Evolutionary conservation across 2,329 filamentous ascomycete species (phyloP), one percentile per base, ranked within the genome.

Genomic region (Microdochium bolleyi): DNA sequence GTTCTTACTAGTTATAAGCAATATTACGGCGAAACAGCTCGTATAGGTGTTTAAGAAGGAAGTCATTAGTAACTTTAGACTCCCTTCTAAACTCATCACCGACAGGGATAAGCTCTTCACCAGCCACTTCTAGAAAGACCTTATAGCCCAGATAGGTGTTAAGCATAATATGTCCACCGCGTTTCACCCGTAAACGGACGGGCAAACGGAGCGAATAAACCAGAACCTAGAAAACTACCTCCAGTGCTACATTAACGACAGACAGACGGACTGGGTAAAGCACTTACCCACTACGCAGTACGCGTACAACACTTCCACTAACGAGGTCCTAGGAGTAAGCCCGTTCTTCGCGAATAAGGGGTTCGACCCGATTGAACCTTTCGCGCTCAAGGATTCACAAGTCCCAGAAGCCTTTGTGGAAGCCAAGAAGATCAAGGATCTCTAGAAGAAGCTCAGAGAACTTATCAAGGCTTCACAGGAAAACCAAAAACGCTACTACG

Each of bases 111-210:
- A 41, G 16, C 37, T 41, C 19, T 41, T 41, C 16, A 27, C 27
- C 16, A 49, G 24, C 53, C 51, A 58, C 50, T 44, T 50, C 27
- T 53, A 55, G 48, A 55, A 41, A 41, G 37, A 41, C 19, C 14
- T 41, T 8, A 41, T 41, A 41, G 4, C 14, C 14, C 16, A 41
- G 16, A 19, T 41, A 5, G 37, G 37, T 8, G 16, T 41, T 41
- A 41, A 41, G 19, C 16, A 41, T 41, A 41, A 16, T 16, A 41
- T 41, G 16, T 8, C 19, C 7, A 41, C 14, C 5, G 38, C 38
- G 14, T 51, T 46, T 55, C 51, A 57, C 49, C 34, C 48, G 25
- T 52, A 54, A 48, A 54, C 37, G 7, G 16, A 41, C 37, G 37
- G 37, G 7, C 16, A 41, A 16, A 41, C 16, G 16, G 37, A 41